These are phyloP conservation scores for Prosopis cineraria DNA, from an alignment of 306 rosid genomes.

Conservation along the genomic window DNA sequence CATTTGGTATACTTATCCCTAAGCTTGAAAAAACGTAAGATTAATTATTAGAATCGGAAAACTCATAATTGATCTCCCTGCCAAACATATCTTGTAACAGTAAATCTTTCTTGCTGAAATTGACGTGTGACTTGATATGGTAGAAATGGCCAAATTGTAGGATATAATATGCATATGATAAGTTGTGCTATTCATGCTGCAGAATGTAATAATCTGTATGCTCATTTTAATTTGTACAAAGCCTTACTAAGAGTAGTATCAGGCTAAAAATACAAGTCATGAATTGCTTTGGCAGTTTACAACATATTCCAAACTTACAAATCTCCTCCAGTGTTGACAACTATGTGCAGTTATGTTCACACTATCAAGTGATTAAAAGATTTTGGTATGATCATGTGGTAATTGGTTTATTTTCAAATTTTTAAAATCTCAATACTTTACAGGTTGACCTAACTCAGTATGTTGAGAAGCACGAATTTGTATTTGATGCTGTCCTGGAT, in stretches of 20 bases:
- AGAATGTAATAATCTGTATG: slow-evolving; percentile 4
- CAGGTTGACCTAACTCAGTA: slow-evolving; percentile 99
- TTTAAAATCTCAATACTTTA: slow-evolving; percentile 39
- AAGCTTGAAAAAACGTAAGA: neutral
- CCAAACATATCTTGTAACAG: slow-evolving; percentile 13
- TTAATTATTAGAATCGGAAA: neutral
- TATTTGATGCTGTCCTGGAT: slow-evolving; percentile 95
- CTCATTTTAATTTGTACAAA: slow-evolving; percentile 2
- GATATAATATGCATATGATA: neutral
- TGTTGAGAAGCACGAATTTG: slow-evolving; percentile 90
- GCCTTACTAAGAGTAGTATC: neutral
- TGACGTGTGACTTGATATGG: slow-evolving; percentile 16
- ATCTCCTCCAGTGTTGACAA: neutral
- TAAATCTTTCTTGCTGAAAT: slow-evolving; percentile 17
- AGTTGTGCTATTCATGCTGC: neutral
- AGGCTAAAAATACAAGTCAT: neutral
- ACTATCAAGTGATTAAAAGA: neutral
- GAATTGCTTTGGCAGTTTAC: neutral
- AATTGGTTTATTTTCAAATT: slow-evolving; percentile 22
- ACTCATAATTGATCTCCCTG: slow-evolving; percentile 9
- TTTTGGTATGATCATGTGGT: slow-evolving; percentile 22
- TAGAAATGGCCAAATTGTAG: neutral
- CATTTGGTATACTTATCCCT: neutral
- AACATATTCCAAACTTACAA: neutral
- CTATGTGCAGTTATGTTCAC: neutral